These are phyloP conservation scores for Suhomyces vadensis DNA, from an alignment of 805 yeast genomes.

Conservation along the genomic window DNA sequence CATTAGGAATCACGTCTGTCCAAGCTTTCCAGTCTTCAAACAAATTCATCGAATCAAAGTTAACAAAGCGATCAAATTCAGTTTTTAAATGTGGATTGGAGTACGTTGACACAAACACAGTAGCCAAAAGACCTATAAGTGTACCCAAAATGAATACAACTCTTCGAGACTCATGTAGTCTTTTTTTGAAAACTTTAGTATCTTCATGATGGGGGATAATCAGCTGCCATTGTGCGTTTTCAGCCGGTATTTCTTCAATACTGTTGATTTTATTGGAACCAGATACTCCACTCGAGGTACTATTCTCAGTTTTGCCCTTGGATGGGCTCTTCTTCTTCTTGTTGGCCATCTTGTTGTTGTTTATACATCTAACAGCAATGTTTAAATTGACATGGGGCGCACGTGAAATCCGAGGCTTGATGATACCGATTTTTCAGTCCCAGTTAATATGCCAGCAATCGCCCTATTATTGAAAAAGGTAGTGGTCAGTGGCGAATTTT, in stretches of 20 bases:
- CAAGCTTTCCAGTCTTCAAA: slow-evolving; percentile 35
- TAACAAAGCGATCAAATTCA: slow-evolving; percentile 52
- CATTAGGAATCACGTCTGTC: slow-evolving; percentile 65
- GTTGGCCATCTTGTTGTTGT: slow-evolving; percentile 1
- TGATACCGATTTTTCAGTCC: no score
- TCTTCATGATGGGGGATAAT: slow-evolving; percentile 2
- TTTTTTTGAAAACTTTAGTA: slow-evolving; percentile 17
- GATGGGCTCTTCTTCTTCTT: neutral
- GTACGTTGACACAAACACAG: slow-evolving; percentile 55
- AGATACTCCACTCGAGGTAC: neutral
- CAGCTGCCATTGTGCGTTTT: neutral
- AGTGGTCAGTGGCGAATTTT: no score
- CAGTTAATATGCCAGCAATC: no score
- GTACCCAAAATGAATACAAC: slow-evolving; percentile 71
- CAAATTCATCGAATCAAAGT: slow-evolving; percentile 53
- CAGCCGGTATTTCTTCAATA: neutral
- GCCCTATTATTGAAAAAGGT: no score
- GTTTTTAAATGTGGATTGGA: slow-evolving; percentile 40
- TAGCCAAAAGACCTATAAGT: slow-evolving; percentile 62
- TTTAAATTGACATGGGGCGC: neutral
- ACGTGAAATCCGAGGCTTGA: slow-evolving; percentile 1
- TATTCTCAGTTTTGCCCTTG: neutral
- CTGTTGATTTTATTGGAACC: neutral
- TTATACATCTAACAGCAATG: neutral
- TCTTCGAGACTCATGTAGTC: slow-evolving; percentile 52